These are phyloP conservation scores for Quercus glauca DNA, from an alignment of 306 rosid species.

Conservation along the genomic window DNA sequence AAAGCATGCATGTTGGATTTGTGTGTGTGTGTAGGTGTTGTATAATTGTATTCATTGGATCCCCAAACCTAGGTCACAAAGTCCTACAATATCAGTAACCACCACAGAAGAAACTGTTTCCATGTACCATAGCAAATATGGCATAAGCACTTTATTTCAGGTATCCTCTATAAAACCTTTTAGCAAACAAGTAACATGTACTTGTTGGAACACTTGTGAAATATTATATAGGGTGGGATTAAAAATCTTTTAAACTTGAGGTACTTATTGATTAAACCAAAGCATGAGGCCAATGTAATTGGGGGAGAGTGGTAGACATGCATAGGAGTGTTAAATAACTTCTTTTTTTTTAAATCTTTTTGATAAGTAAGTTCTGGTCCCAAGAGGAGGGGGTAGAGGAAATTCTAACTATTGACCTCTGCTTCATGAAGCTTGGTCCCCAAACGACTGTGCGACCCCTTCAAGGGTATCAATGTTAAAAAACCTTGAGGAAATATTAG, in stretches of 20 bases:
- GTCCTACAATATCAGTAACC: background rate
- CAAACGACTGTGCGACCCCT: too few relatives aligned
- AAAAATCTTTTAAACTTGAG: background rate
- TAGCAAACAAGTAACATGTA: background rate
- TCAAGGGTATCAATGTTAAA: background rate
- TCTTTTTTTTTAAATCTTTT: too few relatives aligned
- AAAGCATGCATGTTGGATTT: background rate
- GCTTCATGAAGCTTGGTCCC: too few relatives aligned
- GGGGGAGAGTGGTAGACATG: background rate
- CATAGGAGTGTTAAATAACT: too few relatives aligned
- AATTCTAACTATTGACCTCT: too few relatives aligned
- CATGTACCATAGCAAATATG: background rate
- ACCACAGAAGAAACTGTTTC: background rate
- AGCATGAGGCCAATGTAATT: background rate
- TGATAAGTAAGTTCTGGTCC: too few relatives aligned
- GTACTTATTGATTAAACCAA: background rate
- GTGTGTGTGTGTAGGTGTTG: background rate
- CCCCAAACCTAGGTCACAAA: background rate
- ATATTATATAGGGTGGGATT: background rate
- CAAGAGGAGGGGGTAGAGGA: too few relatives aligned
- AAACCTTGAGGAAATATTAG: background rate
- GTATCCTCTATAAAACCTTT: background rate
- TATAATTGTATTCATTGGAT: background rate
- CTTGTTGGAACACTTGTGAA: background rate
- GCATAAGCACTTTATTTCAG: background rate